A percentile compares a stretch with the other conserved stretches of the same genome.
Evolutionary conservation across 495 filamentous ascomycete species (phyloP).

Genomic region (Cercophora scortea): DNA sequence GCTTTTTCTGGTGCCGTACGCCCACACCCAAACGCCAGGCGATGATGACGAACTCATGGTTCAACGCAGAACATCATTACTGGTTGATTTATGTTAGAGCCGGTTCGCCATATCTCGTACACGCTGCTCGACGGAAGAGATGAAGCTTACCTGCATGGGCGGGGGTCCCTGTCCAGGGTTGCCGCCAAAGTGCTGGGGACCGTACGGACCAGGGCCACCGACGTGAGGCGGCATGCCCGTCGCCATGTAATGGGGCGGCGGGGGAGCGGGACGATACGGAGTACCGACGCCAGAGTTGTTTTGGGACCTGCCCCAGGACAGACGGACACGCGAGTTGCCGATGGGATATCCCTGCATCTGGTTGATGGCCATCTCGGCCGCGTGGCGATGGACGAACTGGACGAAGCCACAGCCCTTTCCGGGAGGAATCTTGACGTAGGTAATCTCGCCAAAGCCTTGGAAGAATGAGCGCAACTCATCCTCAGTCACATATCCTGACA

Average conservation of each 20-base stretch:
- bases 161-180: slow-evolving; percentile 22
- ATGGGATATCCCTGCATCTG: slow-evolving; percentile 99
- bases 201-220: slow-evolving; percentile 19
- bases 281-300: slow-evolving; percentile 99
- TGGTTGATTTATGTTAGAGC: too few relatives aligned
- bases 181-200: slow-evolving; percentile 15
- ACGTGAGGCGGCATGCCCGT: slow-evolving; percentile 19
- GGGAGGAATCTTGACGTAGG: slow-evolving; percentile 99
- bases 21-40: too few relatives aligned
- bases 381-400: slow-evolving; percentile 98
- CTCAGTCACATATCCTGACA: slow-evolving; percentile 97
- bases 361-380: slow-evolving; percentile 99
- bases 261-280: slow-evolving; percentile 91
- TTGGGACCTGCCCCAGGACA: slow-evolving; percentile 96
- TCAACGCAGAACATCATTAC: too few relatives aligned
- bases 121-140: slow-evolving; percentile 1
- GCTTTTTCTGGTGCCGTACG: too few relatives aligned
- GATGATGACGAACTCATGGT: too few relatives aligned
- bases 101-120: too few relatives aligned
- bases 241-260: slow-evolving; percentile 65
- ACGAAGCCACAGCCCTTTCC: slow-evolving; percentile 99
- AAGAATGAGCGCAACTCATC: slow-evolving; percentile 99
- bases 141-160: slow-evolving; percentile 17
- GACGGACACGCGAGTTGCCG: slow-evolving; percentile 93
- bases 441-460: slow-evolving; percentile 99